Evolutionary conservation across 495 filamentous ascomycete species (phyloP).

Genomic region (Penicillium canescens): DNA sequence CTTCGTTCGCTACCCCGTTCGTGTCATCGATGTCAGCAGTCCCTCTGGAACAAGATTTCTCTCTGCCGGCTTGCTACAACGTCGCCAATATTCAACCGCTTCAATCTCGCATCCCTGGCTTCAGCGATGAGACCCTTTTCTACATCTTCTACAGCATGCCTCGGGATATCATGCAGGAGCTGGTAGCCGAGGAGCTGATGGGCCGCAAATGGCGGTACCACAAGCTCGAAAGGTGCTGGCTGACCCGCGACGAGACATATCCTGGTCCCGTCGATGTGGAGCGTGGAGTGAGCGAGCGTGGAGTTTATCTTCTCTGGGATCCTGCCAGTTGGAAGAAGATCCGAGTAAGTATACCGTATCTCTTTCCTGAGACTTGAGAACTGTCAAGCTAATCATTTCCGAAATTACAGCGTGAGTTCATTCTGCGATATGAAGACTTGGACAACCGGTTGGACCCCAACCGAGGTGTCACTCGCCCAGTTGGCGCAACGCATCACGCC

Average conservation of each 20-base stretch:
- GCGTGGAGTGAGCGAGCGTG: conserved; percentile 71
- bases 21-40: conserved; percentile 63
- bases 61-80: conserved; percentile 78
- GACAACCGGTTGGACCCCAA: conserved; percentile 57
- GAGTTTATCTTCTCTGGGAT: conserved; percentile 89
- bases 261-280: conserved; percentile 62
- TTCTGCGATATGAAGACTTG: conserved; percentile 76
- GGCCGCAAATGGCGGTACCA: conserved; percentile 92
- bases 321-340: conserved; percentile 81
- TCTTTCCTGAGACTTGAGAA: not conserved
- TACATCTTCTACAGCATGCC: conserved; percentile 94
- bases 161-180: conserved; percentile 78
- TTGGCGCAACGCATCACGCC: conserved; percentile 39
- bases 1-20: conserved; percentile 70
- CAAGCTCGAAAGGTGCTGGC: conserved; percentile 83
- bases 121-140: conserved; percentile 89
- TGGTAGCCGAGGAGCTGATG: conserved; percentile 78
- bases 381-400: not conserved
- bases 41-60: conserved; percentile 75
- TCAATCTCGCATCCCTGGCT: conserved; percentile 73
- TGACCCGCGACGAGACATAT: conserved; percentile 80
- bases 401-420: conserved; percentile 65
- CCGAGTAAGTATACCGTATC: conserved; percentile 54
- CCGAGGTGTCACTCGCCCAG: conserved; percentile 32
- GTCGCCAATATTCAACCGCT: conserved; percentile 85